phyloP scores from a whole-genome alignment of 2,329 filamentous ascomycete genomes.

The Penicillium glabrum region DNA sequence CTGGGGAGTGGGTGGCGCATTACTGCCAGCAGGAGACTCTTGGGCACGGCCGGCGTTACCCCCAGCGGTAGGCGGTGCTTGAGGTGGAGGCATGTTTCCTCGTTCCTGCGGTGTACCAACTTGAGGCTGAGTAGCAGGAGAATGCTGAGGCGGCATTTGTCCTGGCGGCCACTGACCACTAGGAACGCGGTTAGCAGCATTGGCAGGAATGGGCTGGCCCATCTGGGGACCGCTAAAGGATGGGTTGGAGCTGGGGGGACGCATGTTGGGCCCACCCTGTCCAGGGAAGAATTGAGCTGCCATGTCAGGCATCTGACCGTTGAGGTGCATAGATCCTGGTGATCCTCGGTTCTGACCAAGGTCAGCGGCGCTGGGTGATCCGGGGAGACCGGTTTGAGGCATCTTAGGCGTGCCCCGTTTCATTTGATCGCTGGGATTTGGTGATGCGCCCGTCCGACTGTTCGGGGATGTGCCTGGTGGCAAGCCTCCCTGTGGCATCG shows the following conservation, averaged over 20 bases:
- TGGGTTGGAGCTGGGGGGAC: conserved; percentile 57
- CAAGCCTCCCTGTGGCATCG: conserved; percentile 47
- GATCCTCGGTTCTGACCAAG: conserved; percentile 60
- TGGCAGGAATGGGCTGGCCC: conserved; percentile 45
- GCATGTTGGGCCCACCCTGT: conserved; percentile 53
- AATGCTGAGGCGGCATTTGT: conserved; percentile 50
- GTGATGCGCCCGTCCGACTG: conserved; percentile 59
- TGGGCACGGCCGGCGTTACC: conserved; percentile 41
- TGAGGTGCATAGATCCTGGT: conserved; percentile 60
- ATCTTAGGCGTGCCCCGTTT: conserved; percentile 63
- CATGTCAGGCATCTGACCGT: conserved; percentile 52
- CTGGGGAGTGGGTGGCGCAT: conserved; percentile 62
- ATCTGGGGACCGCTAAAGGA: conserved; percentile 44
- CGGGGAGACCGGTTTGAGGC: conserved; percentile 55
- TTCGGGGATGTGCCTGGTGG: conserved; percentile 58
- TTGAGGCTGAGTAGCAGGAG: conserved; percentile 44
- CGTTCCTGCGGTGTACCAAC: conserved; percentile 58
- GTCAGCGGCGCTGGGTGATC: conserved; percentile 58
- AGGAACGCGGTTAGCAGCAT: conserved; percentile 39
- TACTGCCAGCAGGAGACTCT: conserved; percentile 42
- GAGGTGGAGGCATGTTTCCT: conserved; percentile 52
- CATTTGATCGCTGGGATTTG: conserved; percentile 63
- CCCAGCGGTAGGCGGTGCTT: conserved; percentile 44
- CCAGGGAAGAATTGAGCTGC: conserved; percentile 38
- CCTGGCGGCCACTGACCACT: conserved; percentile 43